A percentile compares a stretch with the other conserved stretches of the same genome.
phyloP scores from a whole-genome alignment of 352 stramenopile genomes.

The Phytophthora capsici region DNA sequence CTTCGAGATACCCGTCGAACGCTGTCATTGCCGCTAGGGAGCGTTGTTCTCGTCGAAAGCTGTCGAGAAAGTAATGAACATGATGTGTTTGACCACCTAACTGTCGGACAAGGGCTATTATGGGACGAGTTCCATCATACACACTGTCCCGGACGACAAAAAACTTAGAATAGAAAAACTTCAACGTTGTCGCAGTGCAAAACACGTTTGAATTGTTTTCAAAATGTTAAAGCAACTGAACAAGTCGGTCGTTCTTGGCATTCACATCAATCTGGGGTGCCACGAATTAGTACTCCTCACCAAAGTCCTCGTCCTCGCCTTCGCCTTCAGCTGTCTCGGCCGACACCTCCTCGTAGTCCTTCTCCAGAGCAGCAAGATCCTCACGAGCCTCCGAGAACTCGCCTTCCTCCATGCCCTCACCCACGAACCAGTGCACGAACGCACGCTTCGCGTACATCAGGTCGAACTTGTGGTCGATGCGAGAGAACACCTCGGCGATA shows the following conservation, averaged over 20 bases:
- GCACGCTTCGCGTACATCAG: constrained; percentile 69
- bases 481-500: constrained; percentile 86
- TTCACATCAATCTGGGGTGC: not conserved
- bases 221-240: not conserved
- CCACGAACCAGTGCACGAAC: constrained; percentile 99
- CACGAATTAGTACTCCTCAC: constrained; percentile 86
- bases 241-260: not conserved
- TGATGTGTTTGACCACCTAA: constrained; percentile 26
- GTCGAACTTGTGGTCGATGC: constrained; percentile 41
- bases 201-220: not conserved
- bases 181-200: not conserved
- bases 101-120: constrained; percentile 23
- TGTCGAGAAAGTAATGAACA: constrained; percentile 20
- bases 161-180: constrained; percentile 18
- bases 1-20: constrained; percentile 69
- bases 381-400: constrained; percentile 99
- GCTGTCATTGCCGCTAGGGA: constrained; percentile 22
- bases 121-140: constrained; percentile 28
- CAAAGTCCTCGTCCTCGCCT: constrained; percentile 94
- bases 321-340: constrained; percentile 98
- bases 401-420: constrained; percentile 99
- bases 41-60: constrained; percentile 5
- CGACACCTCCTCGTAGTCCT: constrained; percentile 99
- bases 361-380: constrained; percentile 76
- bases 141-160: constrained; percentile 23